Percentiles rank a stretch among this genome's conserved stretches.
These are phyloP conservation scores for Lunasporangiospora selenospora DNA, from an alignment of 192 early-diverging fungal genomes.

Conservation along the genomic window DNA sequence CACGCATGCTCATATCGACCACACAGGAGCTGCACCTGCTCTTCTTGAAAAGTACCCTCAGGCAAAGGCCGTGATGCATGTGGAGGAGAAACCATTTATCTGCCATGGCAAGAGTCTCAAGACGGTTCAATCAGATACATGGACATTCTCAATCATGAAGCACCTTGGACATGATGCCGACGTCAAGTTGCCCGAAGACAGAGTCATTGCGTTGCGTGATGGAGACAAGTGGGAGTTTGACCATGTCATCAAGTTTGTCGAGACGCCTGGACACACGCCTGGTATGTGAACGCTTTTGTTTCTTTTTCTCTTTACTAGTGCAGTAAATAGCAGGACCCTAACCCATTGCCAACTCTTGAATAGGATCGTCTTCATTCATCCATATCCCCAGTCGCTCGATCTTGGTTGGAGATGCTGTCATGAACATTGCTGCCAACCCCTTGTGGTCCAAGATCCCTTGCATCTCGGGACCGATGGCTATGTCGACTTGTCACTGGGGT, in stretches of 20 bases:
- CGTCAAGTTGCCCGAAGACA: slow-evolving; percentile 21
- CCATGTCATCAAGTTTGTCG: slow-evolving; percentile 42
- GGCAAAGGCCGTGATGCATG: slow-evolving; percentile 39
- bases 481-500: slow-evolving; percentile 33
- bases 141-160: slow-evolving; percentile 32
- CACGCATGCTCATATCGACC: slow-evolving; percentile 48
- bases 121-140: slow-evolving; percentile 20
- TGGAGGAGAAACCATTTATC: slow-evolving; percentile 38
- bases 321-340: not conserved
- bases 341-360: not conserved
- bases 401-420: slow-evolving; percentile 45
- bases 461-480: slow-evolving; percentile 25
- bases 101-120: slow-evolving; percentile 29
- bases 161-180: slow-evolving; percentile 38
- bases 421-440: slow-evolving; percentile 37
- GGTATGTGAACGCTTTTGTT: slow-evolving; percentile 9
- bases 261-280: slow-evolving; percentile 41
- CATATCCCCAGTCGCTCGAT: slow-evolving; percentile 44
- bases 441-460: slow-evolving; percentile 29
- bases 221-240: slow-evolving; percentile 49
- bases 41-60: slow-evolving; percentile 41
- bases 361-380: slow-evolving; percentile 48
- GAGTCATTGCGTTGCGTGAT: slow-evolving; percentile 19
- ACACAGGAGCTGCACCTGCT: slow-evolving; percentile 32
- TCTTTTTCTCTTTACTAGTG: not conserved